These are phyloP conservation scores for Allantophomopsis cytisporea DNA, from an alignment of 2,329 filamentous ascomycete genomes.

Conservation along the genomic window DNA sequence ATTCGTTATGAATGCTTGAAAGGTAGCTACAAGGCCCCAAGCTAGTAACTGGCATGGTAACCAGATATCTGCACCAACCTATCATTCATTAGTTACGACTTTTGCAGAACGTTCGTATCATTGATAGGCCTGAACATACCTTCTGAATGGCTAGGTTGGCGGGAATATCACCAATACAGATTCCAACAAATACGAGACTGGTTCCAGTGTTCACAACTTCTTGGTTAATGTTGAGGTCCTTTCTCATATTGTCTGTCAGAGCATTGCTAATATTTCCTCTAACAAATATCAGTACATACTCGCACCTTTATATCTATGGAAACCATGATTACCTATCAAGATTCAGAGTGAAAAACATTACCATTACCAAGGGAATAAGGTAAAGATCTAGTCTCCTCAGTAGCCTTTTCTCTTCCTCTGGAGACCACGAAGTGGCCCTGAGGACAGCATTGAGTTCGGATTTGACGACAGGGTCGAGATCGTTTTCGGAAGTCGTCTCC, in stretches of 20 bases:
- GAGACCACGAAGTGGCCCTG: neutral
- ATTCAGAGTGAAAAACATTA: slow-evolving; percentile 1
- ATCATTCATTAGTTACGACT: slow-evolving; percentile 37
- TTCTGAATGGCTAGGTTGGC: slow-evolving; percentile 21
- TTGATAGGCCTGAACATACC: slow-evolving; percentile 29
- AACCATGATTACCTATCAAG: neutral
- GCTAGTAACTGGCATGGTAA: slow-evolving; percentile 36
- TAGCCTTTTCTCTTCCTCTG: slow-evolving; percentile 3
- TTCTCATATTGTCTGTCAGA: slow-evolving; percentile 28
- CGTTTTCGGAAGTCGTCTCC: too few species aligned
- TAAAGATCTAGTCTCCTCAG: slow-evolving; percentile 12
- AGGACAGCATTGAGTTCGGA: too few species aligned
- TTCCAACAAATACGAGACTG: neutral
- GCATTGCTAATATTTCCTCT: slow-evolving; percentile 20
- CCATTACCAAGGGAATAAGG: slow-evolving; percentile 11
- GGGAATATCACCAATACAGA: neutral
- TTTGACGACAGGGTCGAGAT: too few species aligned
- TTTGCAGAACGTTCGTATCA: slow-evolving; percentile 22
- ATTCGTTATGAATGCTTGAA: slow-evolving; percentile 23
- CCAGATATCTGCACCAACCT: slow-evolving; percentile 35
- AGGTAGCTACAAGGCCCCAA: slow-evolving; percentile 39
- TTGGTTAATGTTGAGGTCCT: slow-evolving; percentile 25
- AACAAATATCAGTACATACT: slow-evolving; percentile 20
- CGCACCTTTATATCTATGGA: slow-evolving; percentile 8
- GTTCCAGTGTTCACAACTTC: neutral